Conservation (phyloP, 2,329 filamentous ascomycete species). For the Colletotrichum spaethianum region DNA sequence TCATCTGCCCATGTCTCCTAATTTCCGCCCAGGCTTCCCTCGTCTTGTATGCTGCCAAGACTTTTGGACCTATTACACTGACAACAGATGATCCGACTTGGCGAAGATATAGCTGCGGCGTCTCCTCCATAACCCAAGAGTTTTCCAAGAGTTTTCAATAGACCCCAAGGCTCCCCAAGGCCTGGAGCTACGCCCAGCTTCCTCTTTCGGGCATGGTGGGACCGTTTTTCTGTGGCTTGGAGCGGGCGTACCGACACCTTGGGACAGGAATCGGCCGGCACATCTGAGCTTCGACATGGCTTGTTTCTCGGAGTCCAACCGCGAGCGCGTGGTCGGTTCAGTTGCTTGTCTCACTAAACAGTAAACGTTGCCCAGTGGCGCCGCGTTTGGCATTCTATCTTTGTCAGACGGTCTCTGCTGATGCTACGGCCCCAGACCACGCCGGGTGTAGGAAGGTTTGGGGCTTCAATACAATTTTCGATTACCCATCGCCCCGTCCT, state of each 20-base stretch:
- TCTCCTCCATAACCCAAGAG: neutral
- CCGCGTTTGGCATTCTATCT: neutral
- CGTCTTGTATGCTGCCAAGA: conserved; percentile 19
- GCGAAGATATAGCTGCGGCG: conserved; percentile 22
- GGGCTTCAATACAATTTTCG: neutral
- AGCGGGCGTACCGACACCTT: conserved; percentile 23
- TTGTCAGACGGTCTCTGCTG: neutral
- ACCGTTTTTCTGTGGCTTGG: conserved; percentile 9
- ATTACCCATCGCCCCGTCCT: neutral
- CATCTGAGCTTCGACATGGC: neutral
- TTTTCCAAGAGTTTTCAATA: neutral
- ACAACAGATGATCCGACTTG: neutral
- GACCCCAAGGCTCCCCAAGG: conserved; percentile 6
- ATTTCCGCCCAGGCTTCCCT: neutral
- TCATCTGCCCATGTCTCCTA: neutral
- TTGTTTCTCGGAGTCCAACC: neutral
- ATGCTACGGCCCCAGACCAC: neutral
- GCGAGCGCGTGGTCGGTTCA: too few species aligned
- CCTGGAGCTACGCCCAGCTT: neutral
- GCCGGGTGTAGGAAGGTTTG: neutral
- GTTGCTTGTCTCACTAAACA: neutral
- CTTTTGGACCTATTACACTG: neutral
- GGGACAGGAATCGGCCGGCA: conserved; percentile 19
- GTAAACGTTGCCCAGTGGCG: neutral
- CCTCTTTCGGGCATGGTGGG: neutral